Evolutionary conservation across 2,329 filamentous ascomycete genomes (phyloP).

Genomic region (Fusarium graminum): DNA sequence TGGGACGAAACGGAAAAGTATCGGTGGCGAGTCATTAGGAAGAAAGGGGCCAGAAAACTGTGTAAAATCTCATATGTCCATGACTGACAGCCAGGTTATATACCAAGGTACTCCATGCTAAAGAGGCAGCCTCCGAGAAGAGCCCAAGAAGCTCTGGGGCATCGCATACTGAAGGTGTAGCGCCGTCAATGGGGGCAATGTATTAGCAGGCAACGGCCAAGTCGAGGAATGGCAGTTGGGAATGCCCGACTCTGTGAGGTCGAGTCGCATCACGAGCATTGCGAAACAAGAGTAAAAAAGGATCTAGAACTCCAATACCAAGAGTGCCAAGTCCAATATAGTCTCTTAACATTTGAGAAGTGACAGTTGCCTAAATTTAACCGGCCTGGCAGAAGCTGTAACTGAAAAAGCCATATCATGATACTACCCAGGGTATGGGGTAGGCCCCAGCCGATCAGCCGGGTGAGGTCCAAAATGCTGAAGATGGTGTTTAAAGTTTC

Average conservation of each 20-base stretch:
- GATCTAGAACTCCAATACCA: background rate
- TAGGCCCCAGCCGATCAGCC: constrained; percentile 24
- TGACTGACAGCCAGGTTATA: background rate
- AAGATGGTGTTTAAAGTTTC: constrained; percentile 3
- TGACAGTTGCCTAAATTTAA: constrained; percentile 21
- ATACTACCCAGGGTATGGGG: background rate
- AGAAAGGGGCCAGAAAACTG: background rate
- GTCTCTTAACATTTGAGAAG: constrained; percentile 6
- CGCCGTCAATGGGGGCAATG: background rate
- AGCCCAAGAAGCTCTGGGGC: background rate
- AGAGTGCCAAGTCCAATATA: background rate
- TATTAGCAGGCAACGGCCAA: background rate
- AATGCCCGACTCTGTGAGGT: background rate
- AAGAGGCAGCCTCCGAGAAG: constrained; percentile 6
- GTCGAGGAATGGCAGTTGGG: background rate
- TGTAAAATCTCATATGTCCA: background rate
- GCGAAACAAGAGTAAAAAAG: background rate
- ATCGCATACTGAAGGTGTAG: background rate
- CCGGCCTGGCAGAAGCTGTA: background rate
- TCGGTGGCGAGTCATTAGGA: background rate
- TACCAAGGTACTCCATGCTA: background rate
- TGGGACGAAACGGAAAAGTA: constrained; percentile 24
- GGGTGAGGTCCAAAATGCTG: background rate
- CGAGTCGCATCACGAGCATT: background rate
- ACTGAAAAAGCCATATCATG: background rate